Conservation (phyloP, 164 flowering plant species). For the Stephania cephalantha region DNA sequence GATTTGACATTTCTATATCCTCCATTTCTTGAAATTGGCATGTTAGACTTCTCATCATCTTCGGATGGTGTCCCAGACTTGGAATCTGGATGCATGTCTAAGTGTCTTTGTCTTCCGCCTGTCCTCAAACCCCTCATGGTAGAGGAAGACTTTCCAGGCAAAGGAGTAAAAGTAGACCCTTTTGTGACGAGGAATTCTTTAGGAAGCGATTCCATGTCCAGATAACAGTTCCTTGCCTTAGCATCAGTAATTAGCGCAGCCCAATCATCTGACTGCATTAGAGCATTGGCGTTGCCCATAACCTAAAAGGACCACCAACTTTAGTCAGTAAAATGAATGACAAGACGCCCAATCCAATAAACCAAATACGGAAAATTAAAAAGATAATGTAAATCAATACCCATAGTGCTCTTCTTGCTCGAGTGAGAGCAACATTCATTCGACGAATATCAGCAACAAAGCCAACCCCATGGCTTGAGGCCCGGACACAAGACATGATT, state of each 20-base stretch:
- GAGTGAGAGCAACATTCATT: conserved; percentile 98
- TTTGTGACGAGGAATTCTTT: conserved; percentile 58
- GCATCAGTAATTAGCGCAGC: conserved; percentile 85
- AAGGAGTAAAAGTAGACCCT: conserved; percentile 31
- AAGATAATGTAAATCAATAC: conserved; percentile 30
- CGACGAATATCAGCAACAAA: conserved; percentile 95
- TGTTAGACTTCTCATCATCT: conserved; percentile 36
- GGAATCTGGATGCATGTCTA: conserved; percentile 50
- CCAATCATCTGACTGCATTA: conserved; percentile 85
- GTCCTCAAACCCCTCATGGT: conserved; percentile 46
- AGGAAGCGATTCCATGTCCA: conserved; percentile 80
- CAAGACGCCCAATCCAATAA: background rate
- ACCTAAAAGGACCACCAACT: conserved; percentile 42
- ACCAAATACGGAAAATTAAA: background rate
- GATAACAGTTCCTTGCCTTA: conserved; percentile 63
- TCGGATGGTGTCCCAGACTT: conserved; percentile 55
- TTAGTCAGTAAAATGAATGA: background rate
- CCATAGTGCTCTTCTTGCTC: conserved; percentile 96
- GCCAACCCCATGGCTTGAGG: conserved; percentile 89
- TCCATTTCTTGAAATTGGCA: conserved; percentile 39
- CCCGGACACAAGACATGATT: conserved; percentile 98
- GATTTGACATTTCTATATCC: conserved; percentile 35
- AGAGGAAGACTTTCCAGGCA: conserved; percentile 35
- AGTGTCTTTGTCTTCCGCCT: conserved; percentile 49
- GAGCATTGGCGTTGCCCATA: conserved; percentile 87